Conservation (phyloP, 108 stramenopile genomes). For the Skeletonema menzelii region DNA sequence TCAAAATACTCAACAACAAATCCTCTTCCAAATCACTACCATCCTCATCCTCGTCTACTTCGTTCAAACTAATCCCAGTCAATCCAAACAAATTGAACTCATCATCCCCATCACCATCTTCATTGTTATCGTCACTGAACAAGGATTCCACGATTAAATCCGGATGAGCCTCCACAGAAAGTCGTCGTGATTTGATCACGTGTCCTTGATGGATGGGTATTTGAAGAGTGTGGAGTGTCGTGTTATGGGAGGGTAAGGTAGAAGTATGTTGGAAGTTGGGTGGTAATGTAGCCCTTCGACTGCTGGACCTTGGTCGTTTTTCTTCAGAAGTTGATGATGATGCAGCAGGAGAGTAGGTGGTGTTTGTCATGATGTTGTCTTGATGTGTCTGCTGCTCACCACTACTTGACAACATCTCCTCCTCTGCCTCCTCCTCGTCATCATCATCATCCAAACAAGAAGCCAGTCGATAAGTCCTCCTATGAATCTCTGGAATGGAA, state of each 20-base stretch:
- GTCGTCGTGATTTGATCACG: background rate
- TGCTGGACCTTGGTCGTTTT: background rate
- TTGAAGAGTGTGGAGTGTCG: too few species aligned
- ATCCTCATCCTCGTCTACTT: background rate
- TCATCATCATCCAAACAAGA: too few species aligned
- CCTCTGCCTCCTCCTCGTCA: background rate
- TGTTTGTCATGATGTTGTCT: too few species aligned
- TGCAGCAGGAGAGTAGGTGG: too few species aligned
- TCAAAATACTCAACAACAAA: background rate
- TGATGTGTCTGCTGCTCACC: too few species aligned
- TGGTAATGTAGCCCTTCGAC: background rate
- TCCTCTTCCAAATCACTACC: background rate
- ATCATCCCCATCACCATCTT: background rate
- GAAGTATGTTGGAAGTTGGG: background rate
- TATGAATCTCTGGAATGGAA: background rate
- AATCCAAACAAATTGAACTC: background rate
- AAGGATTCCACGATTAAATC: background rate
- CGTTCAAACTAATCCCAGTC: background rate
- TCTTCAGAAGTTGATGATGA: background rate
- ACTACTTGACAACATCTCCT: background rate
- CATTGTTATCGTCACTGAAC: background rate
- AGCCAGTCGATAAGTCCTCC: background rate
- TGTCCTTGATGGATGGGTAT: background rate
- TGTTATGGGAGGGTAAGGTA: too few species aligned
- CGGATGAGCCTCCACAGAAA: background rate